Conservation (phyloP, 352 stramenopile species). For the Saprolegnia parasitica region DNA sequence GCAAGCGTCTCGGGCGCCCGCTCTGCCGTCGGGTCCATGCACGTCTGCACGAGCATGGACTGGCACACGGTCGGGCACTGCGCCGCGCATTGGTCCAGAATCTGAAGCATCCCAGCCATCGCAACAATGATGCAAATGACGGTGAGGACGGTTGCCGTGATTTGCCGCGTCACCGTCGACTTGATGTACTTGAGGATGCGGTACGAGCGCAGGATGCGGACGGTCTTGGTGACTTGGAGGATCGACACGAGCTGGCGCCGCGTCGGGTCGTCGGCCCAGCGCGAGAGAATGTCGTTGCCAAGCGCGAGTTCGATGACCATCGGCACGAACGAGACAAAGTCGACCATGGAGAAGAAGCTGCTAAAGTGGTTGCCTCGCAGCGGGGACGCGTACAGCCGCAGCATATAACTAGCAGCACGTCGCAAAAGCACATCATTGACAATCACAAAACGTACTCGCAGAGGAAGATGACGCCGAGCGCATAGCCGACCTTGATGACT, state of each 20-base stretch:
- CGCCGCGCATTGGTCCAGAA: constrained; percentile 50
- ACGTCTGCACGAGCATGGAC: not conserved
- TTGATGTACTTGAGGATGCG: constrained; percentile 69
- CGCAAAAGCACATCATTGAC: not conserved
- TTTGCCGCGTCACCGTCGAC: constrained; percentile 65
- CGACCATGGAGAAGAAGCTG: constrained; percentile 46
- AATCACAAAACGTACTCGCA: constrained; percentile 43
- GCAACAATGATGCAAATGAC: constrained; percentile 68
- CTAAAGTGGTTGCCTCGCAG: constrained; percentile 56
- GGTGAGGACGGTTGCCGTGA: constrained; percentile 52
- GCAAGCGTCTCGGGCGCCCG: not conserved
- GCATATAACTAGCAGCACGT: constrained; percentile 39
- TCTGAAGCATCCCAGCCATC: constrained; percentile 66
- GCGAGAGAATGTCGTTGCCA: constrained; percentile 8
- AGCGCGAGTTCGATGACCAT: constrained; percentile 42
- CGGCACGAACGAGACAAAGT: constrained; percentile 59
- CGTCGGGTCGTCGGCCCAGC: constrained; percentile 9
- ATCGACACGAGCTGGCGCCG: constrained; percentile 24
- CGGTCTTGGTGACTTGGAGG: constrained; percentile 41
- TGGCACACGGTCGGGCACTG: constrained; percentile 26
- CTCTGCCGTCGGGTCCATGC: not conserved
- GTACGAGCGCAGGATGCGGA: constrained; percentile 69
- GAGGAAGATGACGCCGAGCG: constrained; percentile 48
- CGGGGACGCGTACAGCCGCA: constrained; percentile 56
- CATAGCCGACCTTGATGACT: constrained; percentile 18